Evolutionary conservation across 768 basidiomycete species (phyloP).

Genomic region (Strobilomyces echinocephalus): DNA sequence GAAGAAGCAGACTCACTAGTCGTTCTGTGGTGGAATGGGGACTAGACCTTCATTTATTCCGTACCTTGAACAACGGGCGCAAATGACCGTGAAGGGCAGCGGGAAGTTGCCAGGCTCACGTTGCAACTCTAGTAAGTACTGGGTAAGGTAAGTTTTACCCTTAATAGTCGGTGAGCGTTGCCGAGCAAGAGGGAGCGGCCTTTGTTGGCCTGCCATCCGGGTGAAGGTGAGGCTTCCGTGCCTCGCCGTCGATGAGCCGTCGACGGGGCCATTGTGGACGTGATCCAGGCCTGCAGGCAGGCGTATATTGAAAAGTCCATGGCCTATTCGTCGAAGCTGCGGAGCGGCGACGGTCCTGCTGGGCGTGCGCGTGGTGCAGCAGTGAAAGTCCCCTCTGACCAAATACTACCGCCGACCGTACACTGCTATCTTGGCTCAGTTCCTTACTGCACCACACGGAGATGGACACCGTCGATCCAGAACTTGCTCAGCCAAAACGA

Average conservation of each 20-base stretch:
- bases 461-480: conserved; percentile 8
- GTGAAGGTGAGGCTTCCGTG: conserved; percentile 8
- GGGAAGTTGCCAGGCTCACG: conserved; percentile 11
- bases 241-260: conserved; percentile 9
- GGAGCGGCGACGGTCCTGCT: neutral
- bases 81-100: conserved; percentile 19
- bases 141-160: conserved; percentile 16
- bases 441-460: neutral
- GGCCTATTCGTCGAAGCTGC: neutral
- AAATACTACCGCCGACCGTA: neutral
- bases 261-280: conserved; percentile 1
- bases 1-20: conserved; percentile 13
- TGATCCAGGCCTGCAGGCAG: neutral
- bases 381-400: neutral
- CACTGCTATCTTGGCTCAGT: neutral
- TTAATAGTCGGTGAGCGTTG: conserved; percentile 8
- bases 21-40: conserved; percentile 9
- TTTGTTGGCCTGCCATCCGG: conserved; percentile 7
- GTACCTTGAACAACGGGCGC: conserved; percentile 5
- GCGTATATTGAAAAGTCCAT: neutral
- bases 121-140: conserved; percentile 12
- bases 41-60: conserved; percentile 21
- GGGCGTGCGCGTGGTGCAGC: neutral
- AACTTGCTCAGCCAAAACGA: conserved; percentile 7
- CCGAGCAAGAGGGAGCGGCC: conserved; percentile 5